Conservation (phyloP, 2,329 filamentous ascomycete genomes). For the Penicillium griseofulvum region DNA sequence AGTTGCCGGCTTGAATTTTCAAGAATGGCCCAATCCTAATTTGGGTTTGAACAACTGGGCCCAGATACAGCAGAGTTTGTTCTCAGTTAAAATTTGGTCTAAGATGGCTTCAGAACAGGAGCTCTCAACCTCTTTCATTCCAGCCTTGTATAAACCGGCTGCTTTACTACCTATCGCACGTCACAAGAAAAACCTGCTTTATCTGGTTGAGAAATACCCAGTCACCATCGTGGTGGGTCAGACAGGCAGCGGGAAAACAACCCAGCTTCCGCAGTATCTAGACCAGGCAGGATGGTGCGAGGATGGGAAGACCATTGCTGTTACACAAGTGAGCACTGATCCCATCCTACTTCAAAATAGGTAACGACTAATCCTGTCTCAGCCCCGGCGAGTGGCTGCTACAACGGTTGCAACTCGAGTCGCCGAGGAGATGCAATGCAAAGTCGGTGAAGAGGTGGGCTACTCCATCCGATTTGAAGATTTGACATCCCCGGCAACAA, state of each 20-base stretch:
- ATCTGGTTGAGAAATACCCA: constrained; percentile 77
- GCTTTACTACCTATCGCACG: constrained; percentile 82
- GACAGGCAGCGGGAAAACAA: constrained; percentile 93
- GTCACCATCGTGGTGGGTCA: constrained; percentile 90
- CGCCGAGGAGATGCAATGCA: constrained; percentile 82
- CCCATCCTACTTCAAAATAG: not conserved
- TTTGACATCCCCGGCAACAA: constrained; percentile 77
- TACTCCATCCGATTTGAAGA: constrained; percentile 94
- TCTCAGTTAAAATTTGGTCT: not conserved
- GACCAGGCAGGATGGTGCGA: constrained; percentile 85
- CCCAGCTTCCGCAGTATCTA: constrained; percentile 89
- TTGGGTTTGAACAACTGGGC: not conserved
- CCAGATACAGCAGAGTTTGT: not conserved
- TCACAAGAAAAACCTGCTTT: constrained; percentile 75
- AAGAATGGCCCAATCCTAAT: constrained; percentile 7
- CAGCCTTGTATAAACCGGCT: constrained; percentile 80
- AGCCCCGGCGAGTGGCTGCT: constrained; percentile 87
- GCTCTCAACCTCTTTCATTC: constrained; percentile 58
- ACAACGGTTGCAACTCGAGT: constrained; percentile 86
- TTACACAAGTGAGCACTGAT: constrained; percentile 76
- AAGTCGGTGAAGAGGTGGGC: constrained; percentile 84
- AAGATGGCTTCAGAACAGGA: constrained; percentile 47
- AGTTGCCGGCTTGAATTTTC: not conserved
- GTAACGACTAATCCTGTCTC: constrained; percentile 11
- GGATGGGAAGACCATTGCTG: constrained; percentile 76